Evolutionary conservation across 805 yeast species (phyloP), one percentile per base, ranked within the genome.

Genomic region (Hanseniaspora pseudoguilliermondii): DNA sequence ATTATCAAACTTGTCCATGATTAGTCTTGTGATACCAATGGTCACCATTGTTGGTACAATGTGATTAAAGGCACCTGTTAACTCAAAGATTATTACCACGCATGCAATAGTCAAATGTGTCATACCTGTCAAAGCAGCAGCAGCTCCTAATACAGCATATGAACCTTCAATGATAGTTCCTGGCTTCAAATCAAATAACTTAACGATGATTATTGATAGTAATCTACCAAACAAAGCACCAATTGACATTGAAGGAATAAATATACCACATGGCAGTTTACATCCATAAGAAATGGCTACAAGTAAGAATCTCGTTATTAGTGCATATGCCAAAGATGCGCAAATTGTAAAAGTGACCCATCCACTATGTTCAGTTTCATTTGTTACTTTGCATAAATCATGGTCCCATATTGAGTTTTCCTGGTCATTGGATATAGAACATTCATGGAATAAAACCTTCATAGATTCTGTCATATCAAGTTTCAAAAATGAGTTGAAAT

Each of bases 21-120:
- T 81, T 39, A 81, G 70, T 63, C 86, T 86, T 2, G 97, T 90
- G 10, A 83, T 79, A 1, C 95, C 91, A 1, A 93, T 95, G 0
- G 88, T 95, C 53, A 93, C 84, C 98, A 93, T 93, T 0, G 95
- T 86, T 2, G 99, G 99, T 13, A 95, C 77, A 58, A 93, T 86
- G 65, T 87, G 93, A 49, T 84, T 79, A 55, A 90, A 73, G 0
- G 98, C 98, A 35, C 98, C 99, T 0, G 99, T 93, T 55, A 93
- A 71, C 69, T 93, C 97, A 69, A 90, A 86, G 95, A 93, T 89
- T 43, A 95, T 84, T 16, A 93, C 86, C 1, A 90, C 97, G 21
- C 91, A 97, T 0, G 97, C 83, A 10, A 93, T 83, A 0, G 96
- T 87, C 58, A 93, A 72, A 64, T 91, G 90, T 27, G 97, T 93